A percentile compares a stretch with the other conserved stretches of the same genome.
phyloP scores from a whole-genome alignment of 176 grass and related monocot species.

The Calamus simplicifolius region DNA sequence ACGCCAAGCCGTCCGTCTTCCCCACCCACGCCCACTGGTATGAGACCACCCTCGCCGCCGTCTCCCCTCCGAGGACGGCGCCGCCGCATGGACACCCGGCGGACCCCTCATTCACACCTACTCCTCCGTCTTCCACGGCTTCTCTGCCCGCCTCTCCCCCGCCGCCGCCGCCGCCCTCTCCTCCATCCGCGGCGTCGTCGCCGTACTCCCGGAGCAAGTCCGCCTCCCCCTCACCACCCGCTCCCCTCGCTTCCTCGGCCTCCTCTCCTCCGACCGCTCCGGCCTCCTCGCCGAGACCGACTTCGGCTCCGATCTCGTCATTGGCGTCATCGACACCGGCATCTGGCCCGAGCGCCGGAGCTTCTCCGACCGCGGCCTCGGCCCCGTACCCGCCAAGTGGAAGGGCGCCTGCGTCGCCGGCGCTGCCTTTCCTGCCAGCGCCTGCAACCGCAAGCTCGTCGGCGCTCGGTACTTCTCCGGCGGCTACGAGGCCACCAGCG shows the following conservation, averaged over 20 bases:
- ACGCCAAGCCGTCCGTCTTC: slow-evolving; percentile 81
- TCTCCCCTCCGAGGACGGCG: slow-evolving; percentile 12
- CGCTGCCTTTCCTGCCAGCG: slow-evolving; percentile 37
- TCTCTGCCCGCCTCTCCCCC: slow-evolving; percentile 59
- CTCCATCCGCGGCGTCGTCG: slow-evolving; percentile 35
- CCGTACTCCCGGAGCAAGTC: slow-evolving; percentile 65
- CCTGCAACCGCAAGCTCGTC: slow-evolving; percentile 85
- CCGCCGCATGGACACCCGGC: slow-evolving; percentile 36
- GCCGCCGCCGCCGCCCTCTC: slow-evolving; percentile 29
- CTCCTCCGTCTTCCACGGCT: slow-evolving; percentile 65
- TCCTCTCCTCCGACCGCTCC: slow-evolving; percentile 67
- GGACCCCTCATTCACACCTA: slow-evolving; percentile 84
- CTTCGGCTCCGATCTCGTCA: slow-evolving; percentile 75
- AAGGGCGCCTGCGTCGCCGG: slow-evolving; percentile 55
- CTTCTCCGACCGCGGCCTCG: slow-evolving; percentile 59
- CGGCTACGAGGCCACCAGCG: slow-evolving; percentile 78
- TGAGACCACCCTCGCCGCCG: slow-evolving; percentile 44
- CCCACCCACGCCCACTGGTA: slow-evolving; percentile 96
- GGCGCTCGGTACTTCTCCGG: slow-evolving; percentile 70
- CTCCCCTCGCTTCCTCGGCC: slow-evolving; percentile 55
- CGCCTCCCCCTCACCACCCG: slow-evolving; percentile 56
- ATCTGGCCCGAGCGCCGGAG: slow-evolving; percentile 67
- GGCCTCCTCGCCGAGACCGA: slow-evolving; percentile 80
- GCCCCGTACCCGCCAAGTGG: slow-evolving; percentile 45
- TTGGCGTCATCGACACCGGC: slow-evolving; percentile 74